Evolutionary conservation across 176 grass and related monocot species (phyloP), one percentile per base, ranked within the genome.

Genomic region (Triticum monococcum): DNA sequence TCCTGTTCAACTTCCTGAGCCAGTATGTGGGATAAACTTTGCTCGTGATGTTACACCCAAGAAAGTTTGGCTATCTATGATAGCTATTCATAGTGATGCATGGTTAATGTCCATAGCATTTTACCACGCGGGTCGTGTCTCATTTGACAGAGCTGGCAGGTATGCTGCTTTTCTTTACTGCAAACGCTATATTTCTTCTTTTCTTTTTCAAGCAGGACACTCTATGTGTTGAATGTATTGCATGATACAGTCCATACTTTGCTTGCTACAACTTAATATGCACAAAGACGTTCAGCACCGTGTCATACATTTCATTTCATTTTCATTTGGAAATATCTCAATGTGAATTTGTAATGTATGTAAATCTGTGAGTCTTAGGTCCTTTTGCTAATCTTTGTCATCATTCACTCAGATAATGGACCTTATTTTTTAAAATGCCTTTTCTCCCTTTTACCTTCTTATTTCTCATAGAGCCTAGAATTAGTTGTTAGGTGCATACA

Each of bases 71-170:
- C 77, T 94, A 69, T 79, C 37, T 10, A 68, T 94, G 5, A 75
- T 94, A 56, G 95, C 95, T 85, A 75, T 87, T 72, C 88, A 97
- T 72, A 97, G 95, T 83, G 95, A 97, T 87, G 61, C 95, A 41
- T 97, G 95, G 95, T 86, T 97, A 56, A 61, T 94, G 37, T 50
- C 90, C 67, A 84, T 97, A 24, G 84, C 95, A 50, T 92, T 94
- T 79, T 94, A 91, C 83, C 89, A 86, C 17, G 95, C 88, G 3
- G 78, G 81, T 31, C 84, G 88, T 75, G 87, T 86, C 78, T 78
- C 84, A 48, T 97, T 94, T 81, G 90, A 92, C 79, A 87, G 89
- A 89, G 84, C 89, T 18, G 63, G 83, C 18, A 97, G 95, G 95
- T 94, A 43, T 20, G 26, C 46, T 48, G 24, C 40, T 77, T 77